Evolutionary conservation across 176 grass and related monocot genomes (phyloP).

Genomic region (Secale cereale): DNA sequence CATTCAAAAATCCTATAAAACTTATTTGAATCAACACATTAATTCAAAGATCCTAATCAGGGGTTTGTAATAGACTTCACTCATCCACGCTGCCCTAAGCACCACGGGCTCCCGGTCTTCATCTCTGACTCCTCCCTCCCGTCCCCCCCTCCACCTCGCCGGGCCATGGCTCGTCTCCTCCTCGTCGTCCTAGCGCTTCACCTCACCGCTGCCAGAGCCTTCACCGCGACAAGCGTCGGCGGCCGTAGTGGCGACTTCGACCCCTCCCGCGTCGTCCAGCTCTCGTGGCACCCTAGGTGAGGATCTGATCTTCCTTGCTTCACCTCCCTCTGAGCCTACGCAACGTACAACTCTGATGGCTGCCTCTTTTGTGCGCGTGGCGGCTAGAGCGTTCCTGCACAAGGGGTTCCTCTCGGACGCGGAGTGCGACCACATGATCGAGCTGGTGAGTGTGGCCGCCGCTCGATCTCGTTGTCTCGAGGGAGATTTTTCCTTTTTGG

Average conservation of each 20-base stretch:
- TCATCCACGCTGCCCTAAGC: background rate
- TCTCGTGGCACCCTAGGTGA: constrained; percentile 82
- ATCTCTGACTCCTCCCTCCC: background rate
- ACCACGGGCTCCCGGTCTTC: background rate
- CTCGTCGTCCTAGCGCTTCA: constrained; percentile 16
- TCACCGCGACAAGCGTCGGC: background rate
- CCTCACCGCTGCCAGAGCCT: background rate
- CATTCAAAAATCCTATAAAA: too few relatives aligned
- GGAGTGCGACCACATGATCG: constrained; percentile 81
- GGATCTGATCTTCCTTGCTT: constrained; percentile 20
- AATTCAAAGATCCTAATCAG: too few relatives aligned
- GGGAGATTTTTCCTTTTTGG: background rate
- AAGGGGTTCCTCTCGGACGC: constrained; percentile 70
- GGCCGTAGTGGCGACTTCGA: constrained; percentile 32
- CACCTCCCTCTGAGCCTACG: background rate
- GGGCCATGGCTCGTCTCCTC: constrained; percentile 33
- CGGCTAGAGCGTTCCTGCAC: constrained; percentile 66
- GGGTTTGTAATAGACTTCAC: too few relatives aligned
- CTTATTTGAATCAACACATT: too few relatives aligned
- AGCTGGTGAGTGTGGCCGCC: constrained; percentile 41
- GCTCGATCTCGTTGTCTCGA: constrained; percentile 13
- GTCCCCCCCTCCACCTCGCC: constrained; percentile 12
- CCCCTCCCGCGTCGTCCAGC: constrained; percentile 61
- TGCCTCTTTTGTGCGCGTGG: background rate
- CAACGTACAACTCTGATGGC: background rate